Base-by-base conservation (phyloP, 2,329 filamentous ascomycete genomes). In the Beauveria caledonica region DNA sequence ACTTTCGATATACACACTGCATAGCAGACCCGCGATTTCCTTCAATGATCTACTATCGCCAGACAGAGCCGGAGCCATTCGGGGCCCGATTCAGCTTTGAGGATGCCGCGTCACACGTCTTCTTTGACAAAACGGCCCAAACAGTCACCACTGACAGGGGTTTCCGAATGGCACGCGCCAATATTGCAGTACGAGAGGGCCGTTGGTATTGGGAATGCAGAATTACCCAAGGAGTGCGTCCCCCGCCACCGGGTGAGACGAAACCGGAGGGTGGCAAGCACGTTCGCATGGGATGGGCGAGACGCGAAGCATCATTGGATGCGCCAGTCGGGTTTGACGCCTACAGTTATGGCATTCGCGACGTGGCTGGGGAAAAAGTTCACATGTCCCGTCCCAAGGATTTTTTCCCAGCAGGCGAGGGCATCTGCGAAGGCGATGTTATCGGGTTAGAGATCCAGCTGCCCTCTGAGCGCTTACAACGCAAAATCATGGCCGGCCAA, bases 131-230 rank as follows among this genome's bases (percentile, higher is more conserved):
- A 63, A 81, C 84, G 42, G 92, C 87, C 8, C 84, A 82, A 21
- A 86, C 91, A 53, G 85, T 97, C 58, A 96, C 90, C 0, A 96
- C 94, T 15, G 87, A 93, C 66, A 96, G 96, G 73, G 92, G 94
- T 9, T 97, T 94, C 80, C 84, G 95, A 62, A 94, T 93, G 80
- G 88, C 89, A 2, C 85, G 93, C 44, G 92, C 90, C 13, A 99
- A 99, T 68, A 88, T 97, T 0, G 91, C 89, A 25, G 89, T 92
- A 5, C 82, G 94, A 50, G 90, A 97, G 73, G 94, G 94, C 1
- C 84, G 89, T 36, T 91, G 90, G 79, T 99, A 95, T 73, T 99
- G 92, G 80, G 94, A 99, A 74, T 92, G 93, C 73, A 92, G 89
- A 69, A 85, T 99, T 58, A 87, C 92, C 10, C 85, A 86, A 65